Conservation (phyloP, 306 rosid genomes). For the Gynostemma pentaphyllum region DNA sequence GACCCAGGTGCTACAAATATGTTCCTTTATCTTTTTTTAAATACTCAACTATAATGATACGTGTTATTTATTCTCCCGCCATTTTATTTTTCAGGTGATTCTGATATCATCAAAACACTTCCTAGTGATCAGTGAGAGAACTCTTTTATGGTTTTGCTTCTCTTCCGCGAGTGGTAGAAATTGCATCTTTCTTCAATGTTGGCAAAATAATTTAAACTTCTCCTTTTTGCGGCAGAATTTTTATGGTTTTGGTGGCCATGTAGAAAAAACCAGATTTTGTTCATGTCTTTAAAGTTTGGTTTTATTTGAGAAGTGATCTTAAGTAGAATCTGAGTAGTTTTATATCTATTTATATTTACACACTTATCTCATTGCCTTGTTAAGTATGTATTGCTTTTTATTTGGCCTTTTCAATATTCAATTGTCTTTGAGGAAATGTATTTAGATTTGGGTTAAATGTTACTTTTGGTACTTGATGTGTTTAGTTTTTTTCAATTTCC, state of each 20-base stretch:
- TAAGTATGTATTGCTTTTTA: too few species aligned
- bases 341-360: background rate
- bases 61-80: background rate
- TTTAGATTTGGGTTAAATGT: too few species aligned
- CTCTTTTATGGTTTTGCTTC: background rate
- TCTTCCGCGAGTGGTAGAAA: background rate
- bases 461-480: too few species aligned
- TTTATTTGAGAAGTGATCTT: background rate
- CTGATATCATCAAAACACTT: slow-evolving; percentile 35
- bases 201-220: background rate
- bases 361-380: background rate
- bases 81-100: slow-evolving; percentile 25
- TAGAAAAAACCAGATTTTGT: slow-evolving; percentile 2
- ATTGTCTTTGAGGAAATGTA: too few species aligned
- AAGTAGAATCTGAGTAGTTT: background rate
- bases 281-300: background rate
- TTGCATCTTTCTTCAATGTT: background rate
- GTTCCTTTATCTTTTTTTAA: too few species aligned
- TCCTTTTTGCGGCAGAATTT: background rate
- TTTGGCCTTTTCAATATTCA: too few species aligned
- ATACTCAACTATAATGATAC: too few species aligned
- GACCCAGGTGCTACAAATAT: slow-evolving; percentile 22
- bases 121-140: slow-evolving; percentile 29
- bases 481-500: too few species aligned
- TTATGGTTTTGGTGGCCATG: background rate